These are phyloP conservation scores for Jaltomata sinuosa DNA, from an alignment of 257 asterid species.

Conservation along the genomic window DNA sequence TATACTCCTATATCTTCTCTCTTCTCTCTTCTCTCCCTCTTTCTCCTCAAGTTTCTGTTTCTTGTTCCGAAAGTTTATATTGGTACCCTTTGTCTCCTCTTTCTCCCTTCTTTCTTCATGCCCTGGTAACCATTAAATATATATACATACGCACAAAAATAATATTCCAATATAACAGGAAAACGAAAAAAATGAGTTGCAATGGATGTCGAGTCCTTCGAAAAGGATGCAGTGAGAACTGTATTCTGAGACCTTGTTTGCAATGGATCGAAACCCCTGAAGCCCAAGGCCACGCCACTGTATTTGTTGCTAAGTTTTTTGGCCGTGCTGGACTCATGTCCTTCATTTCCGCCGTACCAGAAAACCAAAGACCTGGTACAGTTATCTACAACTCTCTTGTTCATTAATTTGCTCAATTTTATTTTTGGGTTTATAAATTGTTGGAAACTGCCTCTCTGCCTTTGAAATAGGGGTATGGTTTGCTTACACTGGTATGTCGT, in stretches of 20 bases:
- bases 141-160: background rate
- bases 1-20: background rate
- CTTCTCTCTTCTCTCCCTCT: background rate
- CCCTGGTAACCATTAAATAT: background rate
- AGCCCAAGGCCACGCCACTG: conserved; percentile 68
- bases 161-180: background rate
- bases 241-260: conserved; percentile 52
- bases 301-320: conserved; percentile 66
- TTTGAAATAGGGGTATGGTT: too few species aligned
- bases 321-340: conserved; percentile 76
- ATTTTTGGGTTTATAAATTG: background rate
- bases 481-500: too few species aligned
- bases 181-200: conserved; percentile 42
- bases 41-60: background rate
- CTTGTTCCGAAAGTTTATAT: conserved; percentile 12
- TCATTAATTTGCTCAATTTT: background rate
- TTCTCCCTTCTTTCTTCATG: conserved; percentile 6
- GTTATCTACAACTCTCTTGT: background rate
- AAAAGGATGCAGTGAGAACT: conserved; percentile 63
- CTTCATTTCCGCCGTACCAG: conserved; percentile 56
- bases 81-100: background rate
- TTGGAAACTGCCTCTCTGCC: too few species aligned
- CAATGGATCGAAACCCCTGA: conserved; percentile 50
- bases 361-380: conserved; percentile 48
- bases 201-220: conserved; percentile 73